A percentile compares a stretch with the other conserved stretches of the same genome.
These are phyloP conservation scores for Ascochyta pisi DNA, from an alignment of 2,329 filamentous ascomycete genomes.

Conservation along the genomic window DNA sequence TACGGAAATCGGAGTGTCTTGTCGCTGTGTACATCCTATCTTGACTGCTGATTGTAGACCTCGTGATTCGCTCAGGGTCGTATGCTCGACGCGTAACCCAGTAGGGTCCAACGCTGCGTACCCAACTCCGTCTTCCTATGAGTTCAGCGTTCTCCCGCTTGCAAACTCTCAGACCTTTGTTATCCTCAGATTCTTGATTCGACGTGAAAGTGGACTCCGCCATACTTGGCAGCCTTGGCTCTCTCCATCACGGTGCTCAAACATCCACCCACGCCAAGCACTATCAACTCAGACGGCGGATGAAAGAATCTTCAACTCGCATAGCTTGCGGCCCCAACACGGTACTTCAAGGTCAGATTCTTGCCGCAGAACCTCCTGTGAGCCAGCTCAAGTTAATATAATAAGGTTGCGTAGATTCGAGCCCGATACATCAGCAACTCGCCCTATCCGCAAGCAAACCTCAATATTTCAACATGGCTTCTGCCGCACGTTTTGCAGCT, in stretches of 20 bases:
- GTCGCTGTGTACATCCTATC: background rate
- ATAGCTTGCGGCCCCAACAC: constrained; percentile 20
- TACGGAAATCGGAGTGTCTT: background rate
- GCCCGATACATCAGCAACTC: constrained; percentile 3
- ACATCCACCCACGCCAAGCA: constrained; percentile 28
- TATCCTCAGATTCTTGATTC: constrained; percentile 14
- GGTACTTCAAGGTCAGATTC: constrained; percentile 20
- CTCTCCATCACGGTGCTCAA: constrained; percentile 43
- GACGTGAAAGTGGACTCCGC: constrained; percentile 23
- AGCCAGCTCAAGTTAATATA: constrained; percentile 22
- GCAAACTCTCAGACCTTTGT: background rate
- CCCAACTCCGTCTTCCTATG: background rate
- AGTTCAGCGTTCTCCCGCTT: background rate
- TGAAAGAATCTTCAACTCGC: constrained; percentile 21
- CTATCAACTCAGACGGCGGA: constrained; percentile 3
- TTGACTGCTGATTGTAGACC: background rate
- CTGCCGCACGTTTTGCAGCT: constrained; percentile 3
- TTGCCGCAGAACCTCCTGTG: constrained; percentile 7
- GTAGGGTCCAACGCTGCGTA: background rate
- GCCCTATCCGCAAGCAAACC: constrained; percentile 2
- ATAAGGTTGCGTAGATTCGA: constrained; percentile 21
- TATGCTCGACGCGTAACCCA: background rate
- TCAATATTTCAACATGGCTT: constrained; percentile 23
- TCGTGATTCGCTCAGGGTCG: background rate
- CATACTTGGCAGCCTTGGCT: constrained; percentile 20